Base-by-base conservation (phyloP, 2,329 filamentous ascomycete species). In the Ophiostoma piceae region DNA sequence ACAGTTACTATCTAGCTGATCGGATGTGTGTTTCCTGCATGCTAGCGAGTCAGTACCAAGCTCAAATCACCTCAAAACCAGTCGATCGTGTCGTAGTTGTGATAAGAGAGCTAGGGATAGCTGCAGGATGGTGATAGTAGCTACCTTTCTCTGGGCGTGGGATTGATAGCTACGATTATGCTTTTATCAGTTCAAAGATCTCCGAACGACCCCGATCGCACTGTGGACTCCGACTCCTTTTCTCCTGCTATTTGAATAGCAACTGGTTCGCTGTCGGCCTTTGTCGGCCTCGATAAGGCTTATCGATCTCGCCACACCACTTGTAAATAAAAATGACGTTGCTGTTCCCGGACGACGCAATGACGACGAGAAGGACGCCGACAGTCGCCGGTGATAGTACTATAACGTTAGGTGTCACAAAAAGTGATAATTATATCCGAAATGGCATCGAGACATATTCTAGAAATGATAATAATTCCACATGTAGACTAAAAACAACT, bases 1-100 rank as follows among this genome's bases (percentile, higher is more conserved):
- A 16, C 47, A 16, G 5, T 19, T 22, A 57, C n/a, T 57, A 57
- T 57, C 51, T 35, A 9, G 60, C 60, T 64, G 32, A 64, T 64
- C 60, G 60, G 60, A 35, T 64, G 60, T 64, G 29, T 64, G 60
- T n/a, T 35, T 62, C 26, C 29, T 64, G 60, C 60, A 35, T 35
- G 16, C 29, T 64, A 19, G 57, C 37, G 5, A 66, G 37, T 8
- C 5, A 57, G 51, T 57, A 14, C 22, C n/a, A 7, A 26, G 51
- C 22, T 26, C n/a, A 57, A 26, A 57, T 8, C 51, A 57, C 12
- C 51, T 16, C n/a, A 57, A 57, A 8, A 3, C 22, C 51, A 57
- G 51, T 26, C 51, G n/a, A 57, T 57, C 51, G 7, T 14, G 43
- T 47, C 4, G 43, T n/a, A 57, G n/a, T 47, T 37, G 12, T 26